Evolutionary conservation across 495 filamentous ascomycete genomes (phyloP), one percentile per base, ranked within the genome.

Genomic region (Podospora anserina): DNA sequence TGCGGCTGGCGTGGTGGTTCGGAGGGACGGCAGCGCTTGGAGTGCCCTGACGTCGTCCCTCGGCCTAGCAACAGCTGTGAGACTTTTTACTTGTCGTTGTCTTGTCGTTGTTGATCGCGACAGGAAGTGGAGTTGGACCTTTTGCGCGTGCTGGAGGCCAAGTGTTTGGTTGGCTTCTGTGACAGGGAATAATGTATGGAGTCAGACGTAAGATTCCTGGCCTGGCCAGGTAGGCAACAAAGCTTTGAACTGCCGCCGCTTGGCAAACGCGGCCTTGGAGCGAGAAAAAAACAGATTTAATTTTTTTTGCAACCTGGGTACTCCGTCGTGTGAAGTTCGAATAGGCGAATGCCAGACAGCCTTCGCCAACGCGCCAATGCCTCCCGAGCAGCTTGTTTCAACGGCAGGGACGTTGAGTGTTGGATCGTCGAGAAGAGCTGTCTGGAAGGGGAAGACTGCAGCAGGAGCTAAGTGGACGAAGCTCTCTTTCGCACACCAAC

Each of bases 201-300:
- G 39, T 49, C 39, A 49, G 39, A 49, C 9, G 56, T 59, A 59
- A 59, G 56, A 59, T 59, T 59, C 56, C 56, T 23, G 26, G 56
- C 56, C 19, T 49, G 15, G 15, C 39, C 39, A 49, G 39, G 39
- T 49, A 49, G 39, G 39, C 39, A 49, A 13, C 39, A 49, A 59
- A 59, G 26, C 26, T 15, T 59, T 59, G 27, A 61, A 61, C 59
- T 61, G 59, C 59, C 59, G 59, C 59, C 20, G 20, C 59, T 61
- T 61, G 59, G 59, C 59, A 28, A 9, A 28, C 59, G 30, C 30
- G 59, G 16, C 30, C 30, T 58, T 58, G 23, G 11, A 13, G 39
- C 39, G 39, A 49, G 13, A 49, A 49, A 32, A 32, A 32, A 5
- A 32, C 23, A 32, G 4, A 11, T 16, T 49, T 49, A 1, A 0